Percentiles rank a stretch among this genome's conserved stretches.
Conservation (phyloP, 2,329 filamentous ascomycete species). For the Stachybotrys elegans region DNA sequence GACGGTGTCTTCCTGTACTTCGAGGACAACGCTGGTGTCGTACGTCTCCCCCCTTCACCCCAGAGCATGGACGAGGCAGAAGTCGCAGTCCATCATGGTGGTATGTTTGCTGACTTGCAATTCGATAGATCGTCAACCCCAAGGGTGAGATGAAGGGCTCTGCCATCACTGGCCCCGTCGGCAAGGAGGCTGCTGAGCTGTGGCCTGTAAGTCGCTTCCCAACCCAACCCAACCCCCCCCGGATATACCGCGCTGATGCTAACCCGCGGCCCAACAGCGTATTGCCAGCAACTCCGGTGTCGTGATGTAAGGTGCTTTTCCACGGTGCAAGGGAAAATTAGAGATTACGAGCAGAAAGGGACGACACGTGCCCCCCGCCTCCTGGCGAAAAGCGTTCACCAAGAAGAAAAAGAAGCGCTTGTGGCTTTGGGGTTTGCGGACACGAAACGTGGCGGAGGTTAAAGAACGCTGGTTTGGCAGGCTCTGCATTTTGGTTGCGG, state of each 20-base stretch:
- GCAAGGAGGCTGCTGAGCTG: slow-evolving; percentile 99
- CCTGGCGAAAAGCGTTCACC: too few relatives aligned
- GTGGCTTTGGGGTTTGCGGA: slow-evolving; percentile 3
- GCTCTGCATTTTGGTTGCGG: slow-evolving; percentile 50
- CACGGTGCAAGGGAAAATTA: slow-evolving; percentile 12
- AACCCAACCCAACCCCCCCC: background rate
- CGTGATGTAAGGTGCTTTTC: slow-evolving; percentile 78
- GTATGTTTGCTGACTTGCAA: slow-evolving; percentile 26
- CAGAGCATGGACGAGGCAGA: background rate
- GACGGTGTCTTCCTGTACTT: slow-evolving; percentile 99
- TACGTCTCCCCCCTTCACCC: slow-evolving; percentile 46
- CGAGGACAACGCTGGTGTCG: slow-evolving; percentile 99
- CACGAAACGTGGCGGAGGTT: slow-evolving; percentile 14
- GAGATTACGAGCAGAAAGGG: too few relatives aligned
- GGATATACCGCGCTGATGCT: slow-evolving; percentile 16
- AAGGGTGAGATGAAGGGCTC: slow-evolving; percentile 99
- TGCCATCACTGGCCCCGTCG: slow-evolving; percentile 97
- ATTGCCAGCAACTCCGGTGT: slow-evolving; percentile 99
- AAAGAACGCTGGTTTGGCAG: slow-evolving; percentile 37
- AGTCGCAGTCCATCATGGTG: background rate
- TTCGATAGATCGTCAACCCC: slow-evolving; percentile 88
- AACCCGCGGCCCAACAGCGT: slow-evolving; percentile 56
- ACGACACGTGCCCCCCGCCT: too few relatives aligned
- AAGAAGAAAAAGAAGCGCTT: too few relatives aligned
- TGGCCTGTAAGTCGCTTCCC: slow-evolving; percentile 73